Percentiles rank a stretch among this genome's conserved stretches.
Conservation (phyloP, 768 basidiomycete genomes). For the Russula compacta region DNA sequence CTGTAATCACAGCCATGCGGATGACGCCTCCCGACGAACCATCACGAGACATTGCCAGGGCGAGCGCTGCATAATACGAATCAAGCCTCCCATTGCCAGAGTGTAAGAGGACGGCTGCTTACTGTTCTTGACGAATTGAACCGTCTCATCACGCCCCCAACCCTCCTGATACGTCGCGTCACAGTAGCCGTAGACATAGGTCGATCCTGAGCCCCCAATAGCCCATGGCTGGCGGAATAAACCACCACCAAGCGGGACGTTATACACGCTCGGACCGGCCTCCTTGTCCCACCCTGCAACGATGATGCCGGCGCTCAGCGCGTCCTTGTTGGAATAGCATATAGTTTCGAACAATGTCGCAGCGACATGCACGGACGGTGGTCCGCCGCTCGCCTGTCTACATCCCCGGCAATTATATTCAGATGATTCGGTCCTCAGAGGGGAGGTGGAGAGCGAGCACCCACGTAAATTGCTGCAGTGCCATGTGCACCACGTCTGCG, state of each 20-base stretch:
- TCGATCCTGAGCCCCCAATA: constrained; percentile 95
- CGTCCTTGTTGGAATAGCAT: constrained; percentile 93
- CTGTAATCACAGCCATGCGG: constrained; percentile 94
- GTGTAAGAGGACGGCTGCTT: constrained; percentile 26
- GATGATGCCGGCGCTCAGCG: constrained; percentile 86
- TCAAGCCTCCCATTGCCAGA: neutral
- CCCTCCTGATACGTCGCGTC: constrained; percentile 96
- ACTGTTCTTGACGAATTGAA: constrained; percentile 97
- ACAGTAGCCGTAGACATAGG: constrained; percentile 98
- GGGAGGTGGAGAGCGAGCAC: constrained; percentile 22
- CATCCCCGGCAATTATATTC: neutral
- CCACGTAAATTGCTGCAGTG: constrained; percentile 68
- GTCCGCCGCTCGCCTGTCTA: constrained; percentile 44
- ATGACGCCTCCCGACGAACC: constrained; percentile 97
- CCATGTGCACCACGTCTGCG: constrained; percentile 82
- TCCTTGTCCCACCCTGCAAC: constrained; percentile 97
- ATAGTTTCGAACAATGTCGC: constrained; percentile 78
- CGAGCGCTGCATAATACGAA: constrained; percentile 49
- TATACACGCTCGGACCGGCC: constrained; percentile 86
- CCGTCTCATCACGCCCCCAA: constrained; percentile 81
- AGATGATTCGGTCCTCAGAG: neutral
- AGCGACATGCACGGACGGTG: constrained; percentile 74
- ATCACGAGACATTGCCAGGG: constrained; percentile 95
- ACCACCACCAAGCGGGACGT: constrained; percentile 94
- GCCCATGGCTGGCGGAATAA: constrained; percentile 98